Evolutionary conservation across 768 basidiomycete species (phyloP).

Genomic region (Inosperma sp.): DNA sequence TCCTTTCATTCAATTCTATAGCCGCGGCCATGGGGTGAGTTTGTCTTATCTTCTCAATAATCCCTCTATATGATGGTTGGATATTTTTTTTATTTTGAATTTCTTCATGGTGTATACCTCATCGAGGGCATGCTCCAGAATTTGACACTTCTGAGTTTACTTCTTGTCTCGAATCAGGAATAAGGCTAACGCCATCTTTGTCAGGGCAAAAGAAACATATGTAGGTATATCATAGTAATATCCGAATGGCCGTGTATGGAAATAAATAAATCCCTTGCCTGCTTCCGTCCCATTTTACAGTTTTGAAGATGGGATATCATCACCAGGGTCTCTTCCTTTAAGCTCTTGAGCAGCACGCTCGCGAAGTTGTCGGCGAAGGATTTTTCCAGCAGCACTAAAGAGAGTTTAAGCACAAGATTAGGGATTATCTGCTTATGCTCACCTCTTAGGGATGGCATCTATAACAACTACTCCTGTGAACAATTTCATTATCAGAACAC

Average conservation of each 20-base stretch:
- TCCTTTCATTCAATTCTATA: constrained; percentile 21
- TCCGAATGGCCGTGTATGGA: neutral
- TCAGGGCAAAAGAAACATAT: neutral
- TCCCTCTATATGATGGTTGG: constrained; percentile 45
- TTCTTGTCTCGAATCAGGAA: neutral
- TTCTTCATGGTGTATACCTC: constrained; percentile 89
- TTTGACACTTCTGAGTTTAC: constrained; percentile 55
- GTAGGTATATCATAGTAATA: neutral
- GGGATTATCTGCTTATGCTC: constrained; percentile 5
- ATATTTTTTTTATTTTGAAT: constrained; percentile 57
- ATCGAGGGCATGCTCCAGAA: constrained; percentile 68
- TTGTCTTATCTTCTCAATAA: constrained; percentile 12
- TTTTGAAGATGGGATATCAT: neutral
- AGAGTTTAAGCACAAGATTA: neutral
- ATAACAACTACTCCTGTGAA: constrained; percentile 44
- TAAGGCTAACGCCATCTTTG: constrained; percentile 2
- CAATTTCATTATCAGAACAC: constrained; percentile 27
- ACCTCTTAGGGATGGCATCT: constrained; percentile 68
- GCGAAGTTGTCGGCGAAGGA: constrained; percentile 72
- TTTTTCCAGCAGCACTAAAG: constrained; percentile 79
- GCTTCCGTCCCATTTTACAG: constrained; percentile 1
- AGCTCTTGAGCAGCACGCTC: constrained; percentile 59
- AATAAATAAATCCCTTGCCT: neutral
- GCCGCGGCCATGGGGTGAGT: constrained; percentile 9
- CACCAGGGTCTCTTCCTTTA: constrained; percentile 9